Evolutionary conservation across 306 rosid species (phyloP).

Genomic region (Amphicarpaea edgeworthii): DNA sequence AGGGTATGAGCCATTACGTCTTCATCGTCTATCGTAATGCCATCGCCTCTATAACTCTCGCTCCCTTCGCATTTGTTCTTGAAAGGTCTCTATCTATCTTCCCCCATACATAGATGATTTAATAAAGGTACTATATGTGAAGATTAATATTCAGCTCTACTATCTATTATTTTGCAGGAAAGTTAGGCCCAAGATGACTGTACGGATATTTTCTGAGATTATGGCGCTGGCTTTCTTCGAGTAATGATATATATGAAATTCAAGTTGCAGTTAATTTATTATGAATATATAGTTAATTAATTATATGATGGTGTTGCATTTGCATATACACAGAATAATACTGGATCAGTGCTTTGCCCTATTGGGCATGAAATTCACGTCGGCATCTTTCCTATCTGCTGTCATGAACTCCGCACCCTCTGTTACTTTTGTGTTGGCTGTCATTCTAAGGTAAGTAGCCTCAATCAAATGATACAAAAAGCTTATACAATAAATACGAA

Average conservation of each 20-base stretch:
- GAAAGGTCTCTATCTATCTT: constrained; percentile 61
- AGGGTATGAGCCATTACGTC: constrained; percentile 64
- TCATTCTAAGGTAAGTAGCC: constrained; percentile 46
- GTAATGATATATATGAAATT: constrained; percentile 49
- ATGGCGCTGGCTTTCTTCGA: constrained; percentile 78
- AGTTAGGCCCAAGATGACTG: constrained; percentile 78
- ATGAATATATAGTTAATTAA: background rate
- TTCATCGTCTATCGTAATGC: constrained; percentile 60
- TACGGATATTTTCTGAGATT: constrained; percentile 64
- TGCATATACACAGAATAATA: constrained; percentile 59
- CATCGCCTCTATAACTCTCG: constrained; percentile 47
- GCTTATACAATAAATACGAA: too few species aligned
- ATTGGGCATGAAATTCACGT: constrained; percentile 49
- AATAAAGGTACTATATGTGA: too few species aligned
- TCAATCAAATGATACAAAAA: background rate
- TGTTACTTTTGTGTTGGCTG: constrained; percentile 53
- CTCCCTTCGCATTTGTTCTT: constrained; percentile 51
- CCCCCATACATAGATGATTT: too few species aligned
- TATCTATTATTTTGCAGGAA: constrained; percentile 56
- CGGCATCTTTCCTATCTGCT: constrained; percentile 56
- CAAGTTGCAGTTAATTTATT: background rate
- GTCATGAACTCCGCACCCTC: constrained; percentile 60
- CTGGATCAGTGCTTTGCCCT: constrained; percentile 56
- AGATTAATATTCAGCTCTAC: constrained; percentile 14
- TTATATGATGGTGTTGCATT: background rate